These are phyloP conservation scores for Aspergillus olivimuriae DNA, from an alignment of 495 filamentous ascomycete genomes.

Conservation along the genomic window DNA sequence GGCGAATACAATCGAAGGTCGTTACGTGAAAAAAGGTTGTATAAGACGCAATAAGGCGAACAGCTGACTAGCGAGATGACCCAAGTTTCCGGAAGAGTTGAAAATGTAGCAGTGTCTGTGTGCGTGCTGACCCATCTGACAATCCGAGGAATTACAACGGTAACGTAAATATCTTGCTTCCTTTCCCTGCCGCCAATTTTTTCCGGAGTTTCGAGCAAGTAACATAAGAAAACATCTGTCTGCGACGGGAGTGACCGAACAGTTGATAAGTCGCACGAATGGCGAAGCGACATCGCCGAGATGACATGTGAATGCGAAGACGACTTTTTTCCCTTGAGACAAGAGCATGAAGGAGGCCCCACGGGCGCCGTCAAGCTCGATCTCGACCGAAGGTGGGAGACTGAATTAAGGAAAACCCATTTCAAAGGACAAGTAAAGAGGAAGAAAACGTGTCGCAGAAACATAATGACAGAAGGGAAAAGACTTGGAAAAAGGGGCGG, in stretches of 20 bases:
- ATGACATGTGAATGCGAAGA: constrained; percentile 29
- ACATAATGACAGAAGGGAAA: constrained; percentile 9
- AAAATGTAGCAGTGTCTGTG: constrained; percentile 38
- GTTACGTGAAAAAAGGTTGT: constrained; percentile 37
- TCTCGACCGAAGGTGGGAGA: constrained; percentile 20
- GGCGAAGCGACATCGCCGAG: constrained; percentile 29
- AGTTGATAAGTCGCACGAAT: constrained; percentile 30
- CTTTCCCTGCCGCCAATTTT: constrained; percentile 39
- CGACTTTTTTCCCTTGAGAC: constrained; percentile 16
- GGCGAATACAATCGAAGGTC: constrained; percentile 44
- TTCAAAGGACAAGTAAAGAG: constrained; percentile 17
- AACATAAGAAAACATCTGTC: constrained; percentile 39
- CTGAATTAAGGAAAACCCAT: constrained; percentile 22
- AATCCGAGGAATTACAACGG: constrained; percentile 47
- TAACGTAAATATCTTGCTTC: constrained; percentile 32
- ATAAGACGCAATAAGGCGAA: constrained; percentile 28
- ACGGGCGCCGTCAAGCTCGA: constrained; percentile 30
- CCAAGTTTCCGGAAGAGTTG: constrained; percentile 31
- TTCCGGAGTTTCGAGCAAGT: constrained; percentile 38
- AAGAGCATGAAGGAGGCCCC: constrained; percentile 31
- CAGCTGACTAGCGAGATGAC: constrained; percentile 32
- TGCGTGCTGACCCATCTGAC: constrained; percentile 44
- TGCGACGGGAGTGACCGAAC: constrained; percentile 32
- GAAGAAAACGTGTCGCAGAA: constrained; percentile 8
- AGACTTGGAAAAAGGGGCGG: constrained; percentile 7